Evolutionary conservation across 768 basidiomycete species (phyloP), one percentile per base, ranked within the genome.

Genomic region (Suillus lakei): DNA sequence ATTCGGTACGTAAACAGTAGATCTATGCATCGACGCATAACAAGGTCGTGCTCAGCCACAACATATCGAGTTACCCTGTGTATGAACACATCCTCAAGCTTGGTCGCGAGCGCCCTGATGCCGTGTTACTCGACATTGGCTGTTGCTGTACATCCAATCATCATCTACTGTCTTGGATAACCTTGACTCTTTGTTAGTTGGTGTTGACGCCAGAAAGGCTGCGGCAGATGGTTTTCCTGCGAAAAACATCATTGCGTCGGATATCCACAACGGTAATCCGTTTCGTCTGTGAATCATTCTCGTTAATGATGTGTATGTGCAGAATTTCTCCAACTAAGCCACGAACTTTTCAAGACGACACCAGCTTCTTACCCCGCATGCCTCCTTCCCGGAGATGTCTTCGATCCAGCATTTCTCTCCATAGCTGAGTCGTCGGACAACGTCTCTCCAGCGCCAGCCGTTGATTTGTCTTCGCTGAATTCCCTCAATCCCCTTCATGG

Each of bases 241-340:
- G 12, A n/a, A n/a, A n/a, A n/a, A n/a, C n/a, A n/a, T n/a, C n/a
- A n/a, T n/a, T n/a, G n/a, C n/a, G n/a, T n/a, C n/a, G n/a, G n/a
- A n/a, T n/a, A n/a, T n/a, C n/a, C n/a, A n/a, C n/a, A n/a, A n/a
- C n/a, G n/a, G n/a, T n/a, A n/a, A n/a, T n/a, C n/a, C n/a, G n/a
- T n/a, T n/a, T n/a, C n/a, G n/a, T n/a, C n/a, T n/a, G n/a, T n/a
- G n/a, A n/a, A n/a, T n/a, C n/a, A n/a, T n/a, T n/a, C n/a, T n/a
- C n/a, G n/a, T n/a, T n/a, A n/a, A n/a, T n/a, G n/a, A n/a, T n/a
- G n/a, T n/a, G n/a, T n/a, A n/a, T n/a, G n/a, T n/a, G n/a, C 55
- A 89, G 89, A 75, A 2, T 90, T 86, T 66, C 86, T 85, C 83
- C 78, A 84, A 1, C 73, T 84, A 10, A 89, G 88, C 1, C 88